Percentiles rank a stretch among this genome's conserved stretches.
These are phyloP conservation scores for Macrophomina pseudophaseolina DNA, from an alignment of 2,329 filamentous ascomycete genomes.

Conservation along the genomic window DNA sequence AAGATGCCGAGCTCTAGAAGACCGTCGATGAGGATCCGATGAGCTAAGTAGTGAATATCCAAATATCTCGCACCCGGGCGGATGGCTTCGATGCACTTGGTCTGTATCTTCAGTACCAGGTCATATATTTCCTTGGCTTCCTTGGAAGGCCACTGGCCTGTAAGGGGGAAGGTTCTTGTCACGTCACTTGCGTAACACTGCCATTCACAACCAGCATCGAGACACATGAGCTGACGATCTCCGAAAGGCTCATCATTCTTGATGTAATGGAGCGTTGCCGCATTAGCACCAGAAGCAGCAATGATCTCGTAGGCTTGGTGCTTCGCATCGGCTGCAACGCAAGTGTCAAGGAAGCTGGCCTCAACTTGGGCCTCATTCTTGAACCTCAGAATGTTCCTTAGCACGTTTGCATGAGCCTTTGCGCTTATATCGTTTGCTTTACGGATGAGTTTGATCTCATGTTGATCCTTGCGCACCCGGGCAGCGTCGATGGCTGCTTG, in stretches of 20 bases:
- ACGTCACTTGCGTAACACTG: slow-evolving; percentile 87
- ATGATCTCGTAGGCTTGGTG: slow-evolving; percentile 89
- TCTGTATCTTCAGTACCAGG: slow-evolving; percentile 82
- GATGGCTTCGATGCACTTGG: slow-evolving; percentile 70
- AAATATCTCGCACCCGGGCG: slow-evolving; percentile 73
- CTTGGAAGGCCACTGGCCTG: slow-evolving; percentile 67
- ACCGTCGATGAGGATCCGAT: slow-evolving; percentile 72
- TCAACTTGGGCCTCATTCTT: slow-evolving; percentile 83
- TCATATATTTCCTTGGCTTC: slow-evolving; percentile 77
- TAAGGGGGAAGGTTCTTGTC: slow-evolving; percentile 83
- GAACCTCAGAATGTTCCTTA: slow-evolving; percentile 66
- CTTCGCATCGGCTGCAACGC: slow-evolving; percentile 73
- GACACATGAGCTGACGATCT: slow-evolving; percentile 72
- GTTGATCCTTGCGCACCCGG: slow-evolving; percentile 80
- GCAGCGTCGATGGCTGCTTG: slow-evolving; percentile 76
- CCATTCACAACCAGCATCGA: slow-evolving; percentile 90
- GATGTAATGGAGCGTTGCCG: slow-evolving; percentile 83
- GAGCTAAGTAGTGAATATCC: slow-evolving; percentile 74
- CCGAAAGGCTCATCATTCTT: slow-evolving; percentile 75
- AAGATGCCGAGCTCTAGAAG: slow-evolving; percentile 75
- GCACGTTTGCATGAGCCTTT: slow-evolving; percentile 74
- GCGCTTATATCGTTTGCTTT: slow-evolving; percentile 82
- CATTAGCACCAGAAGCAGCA: slow-evolving; percentile 81
- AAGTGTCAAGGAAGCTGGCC: slow-evolving; percentile 74
- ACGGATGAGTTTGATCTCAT: slow-evolving; percentile 81